These are phyloP conservation scores for Eutypella sp. DNA, from an alignment of 2,329 filamentous ascomycete species.

Conservation along the genomic window DNA sequence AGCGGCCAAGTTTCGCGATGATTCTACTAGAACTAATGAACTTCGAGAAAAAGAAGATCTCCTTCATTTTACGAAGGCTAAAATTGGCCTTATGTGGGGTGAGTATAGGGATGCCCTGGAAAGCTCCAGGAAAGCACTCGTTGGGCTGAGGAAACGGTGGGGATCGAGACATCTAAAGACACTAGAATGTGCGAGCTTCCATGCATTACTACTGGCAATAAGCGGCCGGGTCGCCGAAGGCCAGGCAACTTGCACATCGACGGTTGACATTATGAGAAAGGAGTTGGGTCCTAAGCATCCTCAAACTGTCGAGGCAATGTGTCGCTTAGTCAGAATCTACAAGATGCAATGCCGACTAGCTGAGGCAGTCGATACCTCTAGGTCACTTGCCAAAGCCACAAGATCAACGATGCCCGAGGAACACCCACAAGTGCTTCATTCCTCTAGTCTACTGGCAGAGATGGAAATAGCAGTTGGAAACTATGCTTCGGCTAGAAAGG, in stretches of 20 bases:
- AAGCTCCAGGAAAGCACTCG: not conserved
- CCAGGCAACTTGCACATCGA: not conserved
- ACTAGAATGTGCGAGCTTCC: not conserved
- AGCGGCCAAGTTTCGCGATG: not conserved
- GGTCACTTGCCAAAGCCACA: not conserved
- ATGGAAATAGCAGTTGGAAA: not conserved
- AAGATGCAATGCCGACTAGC: not conserved
- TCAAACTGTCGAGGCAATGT: not conserved
- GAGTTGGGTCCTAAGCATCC: not conserved
- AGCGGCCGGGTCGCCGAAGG: not conserved
- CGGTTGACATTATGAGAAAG: not conserved
- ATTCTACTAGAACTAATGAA: not conserved
- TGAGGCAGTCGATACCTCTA: not conserved
- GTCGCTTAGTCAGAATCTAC: not conserved
- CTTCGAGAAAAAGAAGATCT: not conserved
- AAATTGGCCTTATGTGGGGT: not conserved
- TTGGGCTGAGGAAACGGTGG: not conserved
- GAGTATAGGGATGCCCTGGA: not conserved
- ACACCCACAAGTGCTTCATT: not conserved
- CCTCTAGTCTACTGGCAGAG: not conserved
- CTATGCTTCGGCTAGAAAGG: not conserved
- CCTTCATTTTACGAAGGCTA: not conserved
- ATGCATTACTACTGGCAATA: not conserved
- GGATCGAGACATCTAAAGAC: not conserved
- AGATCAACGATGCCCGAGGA: not conserved